These are phyloP conservation scores for Pythium coloratum DNA, from an alignment of 352 stramenopile genomes.

Conservation along the genomic window DNA sequence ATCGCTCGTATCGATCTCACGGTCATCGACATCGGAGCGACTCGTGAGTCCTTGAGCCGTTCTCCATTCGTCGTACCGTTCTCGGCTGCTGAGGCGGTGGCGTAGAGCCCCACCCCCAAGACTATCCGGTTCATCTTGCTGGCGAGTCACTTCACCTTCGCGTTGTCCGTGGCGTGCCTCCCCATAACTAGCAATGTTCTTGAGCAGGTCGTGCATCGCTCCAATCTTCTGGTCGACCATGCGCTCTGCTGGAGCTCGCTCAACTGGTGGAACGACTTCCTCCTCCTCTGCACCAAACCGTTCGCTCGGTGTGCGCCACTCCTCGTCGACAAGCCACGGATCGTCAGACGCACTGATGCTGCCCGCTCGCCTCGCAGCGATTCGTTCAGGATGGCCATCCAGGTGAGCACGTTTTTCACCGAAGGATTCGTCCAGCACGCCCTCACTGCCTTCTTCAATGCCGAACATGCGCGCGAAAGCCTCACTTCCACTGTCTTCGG, in stretches of 20 bases:
- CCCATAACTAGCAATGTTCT: slow-evolving; percentile 11
- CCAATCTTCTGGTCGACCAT: slow-evolving; percentile 18
- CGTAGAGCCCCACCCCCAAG: background rate
- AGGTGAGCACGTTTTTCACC: background rate
- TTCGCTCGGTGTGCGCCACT: background rate
- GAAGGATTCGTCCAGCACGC: background rate
- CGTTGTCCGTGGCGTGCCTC: background rate
- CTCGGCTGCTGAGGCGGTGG: background rate
- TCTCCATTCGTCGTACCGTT: slow-evolving; percentile 1
- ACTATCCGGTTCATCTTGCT: background rate
- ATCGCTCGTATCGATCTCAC: background rate
- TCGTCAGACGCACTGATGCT: slow-evolving; percentile 13
- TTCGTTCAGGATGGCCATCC: slow-evolving; percentile 2
- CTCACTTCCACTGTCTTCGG: slow-evolving; percentile 29
- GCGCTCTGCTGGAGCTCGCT: background rate
- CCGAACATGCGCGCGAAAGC: slow-evolving; percentile 51
- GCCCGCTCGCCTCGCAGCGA: slow-evolving; percentile 5
- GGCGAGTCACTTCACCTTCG: background rate
- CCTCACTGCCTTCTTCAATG: slow-evolving; percentile 32
- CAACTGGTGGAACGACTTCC: background rate
- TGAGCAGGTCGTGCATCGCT: slow-evolving; percentile 19
- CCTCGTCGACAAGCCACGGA: background rate
- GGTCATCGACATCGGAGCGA: background rate
- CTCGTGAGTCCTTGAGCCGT: background rate
- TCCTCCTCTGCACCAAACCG: background rate